Evolutionary conservation across 345 rosid species (phyloP).

Genomic region (Salix arbutifolia): DNA sequence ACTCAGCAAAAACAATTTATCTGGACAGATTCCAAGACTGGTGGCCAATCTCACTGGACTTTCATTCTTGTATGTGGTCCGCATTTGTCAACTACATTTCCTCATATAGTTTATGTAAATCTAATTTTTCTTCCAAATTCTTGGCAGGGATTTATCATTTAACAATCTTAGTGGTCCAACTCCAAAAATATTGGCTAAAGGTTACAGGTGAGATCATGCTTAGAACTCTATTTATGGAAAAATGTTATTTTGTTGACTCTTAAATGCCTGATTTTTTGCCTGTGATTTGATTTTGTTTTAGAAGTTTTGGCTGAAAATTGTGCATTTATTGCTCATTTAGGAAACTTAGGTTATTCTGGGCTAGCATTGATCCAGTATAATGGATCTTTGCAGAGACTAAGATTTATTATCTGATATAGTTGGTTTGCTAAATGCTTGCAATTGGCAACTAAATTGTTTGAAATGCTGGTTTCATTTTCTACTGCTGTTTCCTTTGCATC

Average conservation of each 20-base stretch:
- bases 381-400: background rate
- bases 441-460: background rate
- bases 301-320: background rate
- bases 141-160: slow-evolving; percentile 75
- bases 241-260: background rate
- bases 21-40: slow-evolving; percentile 65
- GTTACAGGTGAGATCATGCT: slow-evolving; percentile 53
- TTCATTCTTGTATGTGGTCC: slow-evolving; percentile 66
- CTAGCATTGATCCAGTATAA: background rate
- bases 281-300: background rate
- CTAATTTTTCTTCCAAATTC: background rate
- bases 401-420: background rate
- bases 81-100: background rate
- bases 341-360: background rate
- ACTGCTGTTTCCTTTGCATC: background rate
- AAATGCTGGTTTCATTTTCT: background rate
- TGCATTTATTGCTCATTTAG: background rate
- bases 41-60: slow-evolving; percentile 87
- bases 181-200: slow-evolving; percentile 79
- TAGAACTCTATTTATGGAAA: background rate
- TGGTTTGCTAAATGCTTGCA: background rate
- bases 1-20: slow-evolving; percentile 67
- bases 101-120: background rate
- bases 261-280: background rate
- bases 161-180: slow-evolving; percentile 92